phyloP scores from a whole-genome alignment of 2,329 filamentous ascomycete species.

The Phaeosphaeria sp. region DNA sequence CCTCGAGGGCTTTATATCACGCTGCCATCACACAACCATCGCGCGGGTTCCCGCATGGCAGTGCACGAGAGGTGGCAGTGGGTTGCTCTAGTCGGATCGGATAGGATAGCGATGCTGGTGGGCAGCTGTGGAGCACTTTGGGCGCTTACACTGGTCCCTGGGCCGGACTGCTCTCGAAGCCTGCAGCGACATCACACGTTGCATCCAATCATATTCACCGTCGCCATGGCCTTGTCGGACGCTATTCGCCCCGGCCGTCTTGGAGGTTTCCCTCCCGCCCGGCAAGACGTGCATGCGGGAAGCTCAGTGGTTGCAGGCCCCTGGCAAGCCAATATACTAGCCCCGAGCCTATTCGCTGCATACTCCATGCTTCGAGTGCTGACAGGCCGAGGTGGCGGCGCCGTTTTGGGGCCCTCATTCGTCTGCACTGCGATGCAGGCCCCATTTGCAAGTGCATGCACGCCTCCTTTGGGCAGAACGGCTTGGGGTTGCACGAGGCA shows the following conservation, averaged over 20 bases:
- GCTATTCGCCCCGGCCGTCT: slow-evolving; percentile 29
- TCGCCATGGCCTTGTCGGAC: slow-evolving; percentile 17
- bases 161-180: slow-evolving; percentile 18
- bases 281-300: slow-evolving; percentile 24
- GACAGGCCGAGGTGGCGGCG: slow-evolving; percentile 32
- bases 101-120: not conserved
- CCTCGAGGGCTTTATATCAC: slow-evolving; percentile 25
- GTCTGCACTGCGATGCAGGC: slow-evolving; percentile 6
- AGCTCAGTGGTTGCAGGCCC: slow-evolving; percentile 39
- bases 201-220: slow-evolving; percentile 24
- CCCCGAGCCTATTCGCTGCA: slow-evolving; percentile 32
- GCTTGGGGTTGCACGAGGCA: slow-evolving; percentile 27
- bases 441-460: slow-evolving; percentile 12
- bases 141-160: slow-evolving; percentile 38
- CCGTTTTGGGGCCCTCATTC: slow-evolving; percentile 25
- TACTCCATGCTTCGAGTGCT: slow-evolving; percentile 30
- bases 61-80: slow-evolving; percentile 14
- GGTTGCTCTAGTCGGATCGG: not conserved
- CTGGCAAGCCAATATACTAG: slow-evolving; percentile 38
- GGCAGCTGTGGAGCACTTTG: slow-evolving; percentile 23
- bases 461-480: not conserved
- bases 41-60: slow-evolving; percentile 16
- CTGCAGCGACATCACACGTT: slow-evolving; percentile 35
- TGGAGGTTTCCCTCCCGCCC: slow-evolving; percentile 33
- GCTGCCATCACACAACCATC: slow-evolving; percentile 36